A percentile compares a stretch with the other conserved stretches of the same genome.
These are phyloP conservation scores for Calonectria naviculata DNA, from an alignment of 2,329 filamentous ascomycete species.

Conservation along the genomic window DNA sequence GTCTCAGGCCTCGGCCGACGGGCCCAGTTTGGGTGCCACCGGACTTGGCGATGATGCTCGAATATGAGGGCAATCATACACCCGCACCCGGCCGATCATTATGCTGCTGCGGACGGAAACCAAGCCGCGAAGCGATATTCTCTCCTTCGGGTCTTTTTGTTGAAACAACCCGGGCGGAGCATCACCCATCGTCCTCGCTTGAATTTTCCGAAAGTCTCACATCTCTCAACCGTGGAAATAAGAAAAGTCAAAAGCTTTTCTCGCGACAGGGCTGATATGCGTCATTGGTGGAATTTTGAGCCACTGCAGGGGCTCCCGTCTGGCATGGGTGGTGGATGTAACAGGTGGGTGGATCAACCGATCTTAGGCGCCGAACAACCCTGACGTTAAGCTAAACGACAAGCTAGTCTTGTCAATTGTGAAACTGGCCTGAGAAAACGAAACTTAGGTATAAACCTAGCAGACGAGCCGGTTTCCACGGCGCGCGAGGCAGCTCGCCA, in stretches of 20 bases:
- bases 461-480: background rate
- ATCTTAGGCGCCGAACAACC: constrained; percentile 19
- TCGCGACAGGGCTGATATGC: background rate
- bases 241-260: background rate
- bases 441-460: background rate
- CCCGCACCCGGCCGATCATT: background rate
- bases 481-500: too few relatives aligned
- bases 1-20: constrained; percentile 34
- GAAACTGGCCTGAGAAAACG: background rate
- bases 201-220: background rate
- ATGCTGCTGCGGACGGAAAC: background rate
- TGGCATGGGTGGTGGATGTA: constrained; percentile 24
- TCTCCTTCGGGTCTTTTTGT: background rate
- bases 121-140: background rate
- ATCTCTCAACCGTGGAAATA: background rate
- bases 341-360: constrained; percentile 37
- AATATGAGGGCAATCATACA: background rate
- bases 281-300: constrained; percentile 39
- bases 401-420: background rate
- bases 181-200: background rate
- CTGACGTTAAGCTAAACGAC: constrained; percentile 2
- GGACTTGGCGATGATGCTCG: background rate
- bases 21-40: constrained; percentile 23
- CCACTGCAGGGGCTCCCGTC: constrained; percentile 25
- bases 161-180: background rate